Evolutionary conservation across 202 grass and related monocot genomes (phyloP), one percentile per base, ranked within the genome.

Genomic region (Schoenoplectus tabernaemontani): DNA sequence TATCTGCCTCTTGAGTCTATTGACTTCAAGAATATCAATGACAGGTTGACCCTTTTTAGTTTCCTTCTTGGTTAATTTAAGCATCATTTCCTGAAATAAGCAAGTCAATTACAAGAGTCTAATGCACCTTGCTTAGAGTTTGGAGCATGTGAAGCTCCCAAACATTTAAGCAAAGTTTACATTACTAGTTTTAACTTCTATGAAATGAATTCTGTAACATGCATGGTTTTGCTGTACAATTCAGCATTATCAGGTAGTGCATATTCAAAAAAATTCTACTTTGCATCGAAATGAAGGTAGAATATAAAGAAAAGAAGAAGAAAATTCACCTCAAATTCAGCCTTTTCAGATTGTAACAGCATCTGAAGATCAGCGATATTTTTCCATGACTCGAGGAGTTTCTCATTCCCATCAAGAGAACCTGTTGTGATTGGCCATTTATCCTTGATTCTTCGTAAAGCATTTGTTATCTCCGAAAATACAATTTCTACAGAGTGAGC

Each of bases 11-110:
- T 83, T 90, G 71, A 98, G 74, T 85, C 88, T 95, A 70, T 98
- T 95, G 70, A 98, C 88, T 63, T 98, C 91, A 83, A 98, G 89
- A 87, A 98, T 98, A 77, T 98, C 95, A 85, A 95, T 83, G 51
- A 88, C 72, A 44, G 85, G 69, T 36, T 91, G 78, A 65, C 86
- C 83, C 28, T 90, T 92, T 81, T 64, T 89, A 17, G 83, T 80
- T 61, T 92, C 86, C 81, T 83, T 98, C 85, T 87, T 89, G 79
- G 77, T 72, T 83, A 94, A 51, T 84, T 87, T 87, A 48, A 87
- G 78, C 76, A 92, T 30, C 77, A 88, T 84, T 80, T 94, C 91
- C 95, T 98, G 84, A 87, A 89, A 86, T 17, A 61, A 69, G 1
- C 65, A 63, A 82, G 22, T 81, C 78, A 83, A 79, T 90, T 64